Base-by-base conservation (phyloP, 2,329 filamentous ascomycete species). In the Claviceps quebecensis region DNA sequence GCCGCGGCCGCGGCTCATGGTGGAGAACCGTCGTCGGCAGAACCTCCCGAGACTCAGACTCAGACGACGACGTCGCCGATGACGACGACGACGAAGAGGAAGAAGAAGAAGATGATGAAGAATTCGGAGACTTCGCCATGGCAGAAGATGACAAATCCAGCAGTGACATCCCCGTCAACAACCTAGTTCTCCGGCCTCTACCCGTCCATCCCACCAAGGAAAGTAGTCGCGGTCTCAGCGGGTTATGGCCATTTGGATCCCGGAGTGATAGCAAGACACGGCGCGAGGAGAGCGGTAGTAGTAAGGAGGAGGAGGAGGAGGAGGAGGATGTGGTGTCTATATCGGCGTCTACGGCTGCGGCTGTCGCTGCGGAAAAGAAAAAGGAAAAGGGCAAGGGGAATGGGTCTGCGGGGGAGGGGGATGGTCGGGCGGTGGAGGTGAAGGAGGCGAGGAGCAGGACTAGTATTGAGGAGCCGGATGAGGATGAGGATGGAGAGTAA, bases 91-190 rank as follows among this genome's bases (percentile, higher is more conserved):
- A 79, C 5, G 75, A 79, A 29, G 78, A 80, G 40, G 80, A 81
- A 41, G 80, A 81, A 39, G 81, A 84, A 55, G 81, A 83, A 58
- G 80, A 81, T 40, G 80, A 81, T 41, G 81, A 84, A 55, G 81
- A 83, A 58, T 78, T 85, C 67, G 82, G 81, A 14, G 83, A 85
- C 53, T 84, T 84, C 57, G 80, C 79, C 56, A 79, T 84, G 68
- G 76, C 80, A 11, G 80, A 82, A 61, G 68, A 74, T 48, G 69
- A 68, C 11, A 57, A 59, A 26, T 47, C 26, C 9, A 50, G 50
- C n/a, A 57, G 59, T 4, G 60, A 56, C 7, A 59, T 61, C 34
- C 63, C 64, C 3, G 61, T 63, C 5, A 67, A 72, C 13, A 69
- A 67, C 26, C 67, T 74, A n/a, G 68, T 81, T 2, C 64, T 80